Base-by-base conservation (phyloP, 805 yeast species). In the Danielia oregonensis region DNA sequence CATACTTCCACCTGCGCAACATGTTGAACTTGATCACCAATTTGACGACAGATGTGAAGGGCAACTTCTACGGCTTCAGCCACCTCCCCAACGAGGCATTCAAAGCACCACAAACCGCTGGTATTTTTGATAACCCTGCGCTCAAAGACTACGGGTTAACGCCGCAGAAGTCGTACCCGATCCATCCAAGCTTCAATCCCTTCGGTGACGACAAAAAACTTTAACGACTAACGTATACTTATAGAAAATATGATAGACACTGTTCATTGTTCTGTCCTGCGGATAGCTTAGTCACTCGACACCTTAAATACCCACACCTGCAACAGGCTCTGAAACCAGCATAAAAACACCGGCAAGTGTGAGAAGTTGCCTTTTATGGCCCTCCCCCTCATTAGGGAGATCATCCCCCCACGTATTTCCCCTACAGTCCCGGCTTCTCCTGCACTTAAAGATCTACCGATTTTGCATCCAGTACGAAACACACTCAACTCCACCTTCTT, bases 1-100 rank as follows among this genome's bases (percentile, higher is more conserved):
- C 65, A 36, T 71, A 69, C 48, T 76, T 76, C 63, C 82, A 76
- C 43, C 69, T 70, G 48, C 63, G 63, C 26, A 73, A 74, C 37
- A 65, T 76, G 43, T 48, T 55, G 30, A 74, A 71, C 48, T 63
- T 76, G 43, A 57, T 76, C 24, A 60, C 62, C 6, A 59, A 68
- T 55, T 65, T 75, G 40, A 54, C 59, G 29, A 54, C 51, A 27
- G 79, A 76, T 38, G 46, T 62, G 9, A 43, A 57, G 24, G 72
- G 72, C 2, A 46, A 57, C 31, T 68, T 68, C 43, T 68, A 67
- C 40, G 73, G 73, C 5, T 67, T 67, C 42, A 55, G 54, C 36
- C 40, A 26, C 9, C 22, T 9, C 9, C 9, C 29, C 33, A 21
- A 17, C 6, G 13, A 32, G 11, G 19, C 12, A 6, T 28, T 25